These are phyloP conservation scores for Dactylonectria macrodidyma DNA, from an alignment of 2,329 filamentous ascomycete genomes.

Conservation along the genomic window DNA sequence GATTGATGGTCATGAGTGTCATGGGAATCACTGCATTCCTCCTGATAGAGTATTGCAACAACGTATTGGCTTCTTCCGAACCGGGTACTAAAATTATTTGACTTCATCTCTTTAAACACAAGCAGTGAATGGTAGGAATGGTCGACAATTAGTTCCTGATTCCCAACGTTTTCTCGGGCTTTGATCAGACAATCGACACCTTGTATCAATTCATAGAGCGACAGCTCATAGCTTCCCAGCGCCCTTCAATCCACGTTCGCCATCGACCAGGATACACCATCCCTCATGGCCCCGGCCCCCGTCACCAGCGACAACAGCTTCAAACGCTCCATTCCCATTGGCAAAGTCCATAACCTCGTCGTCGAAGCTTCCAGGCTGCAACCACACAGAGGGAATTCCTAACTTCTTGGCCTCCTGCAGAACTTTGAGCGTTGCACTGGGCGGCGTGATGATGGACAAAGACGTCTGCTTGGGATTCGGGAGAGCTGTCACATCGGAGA, in stretches of 20 bases:
- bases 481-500: constrained; percentile 76
- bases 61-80: too few species aligned
- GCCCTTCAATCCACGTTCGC: constrained; percentile 73
- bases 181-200: too few species aligned
- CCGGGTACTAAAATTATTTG: too few species aligned
- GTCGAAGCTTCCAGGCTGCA: constrained; percentile 93
- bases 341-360: constrained; percentile 81
- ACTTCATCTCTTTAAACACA: too few species aligned
- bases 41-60: too few species aligned
- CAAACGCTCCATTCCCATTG: constrained; percentile 71
- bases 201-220: neutral
- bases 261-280: constrained; percentile 91
- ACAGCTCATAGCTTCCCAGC: constrained; percentile 65
- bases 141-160: too few species aligned
- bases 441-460: constrained; percentile 90
- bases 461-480: constrained; percentile 78
- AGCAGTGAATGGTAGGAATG: too few species aligned
- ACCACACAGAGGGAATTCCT: constrained; percentile 83
- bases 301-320: constrained; percentile 77
- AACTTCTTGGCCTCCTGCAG: constrained; percentile 83
- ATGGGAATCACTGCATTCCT: neutral
- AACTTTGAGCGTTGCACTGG: constrained; percentile 80
- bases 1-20: neutral
- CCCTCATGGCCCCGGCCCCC: constrained; percentile 79
- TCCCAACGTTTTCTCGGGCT: too few species aligned